Evolutionary conservation across 164 flowering plant species (phyloP).

Genomic region (Cinnamomum chago): DNA sequence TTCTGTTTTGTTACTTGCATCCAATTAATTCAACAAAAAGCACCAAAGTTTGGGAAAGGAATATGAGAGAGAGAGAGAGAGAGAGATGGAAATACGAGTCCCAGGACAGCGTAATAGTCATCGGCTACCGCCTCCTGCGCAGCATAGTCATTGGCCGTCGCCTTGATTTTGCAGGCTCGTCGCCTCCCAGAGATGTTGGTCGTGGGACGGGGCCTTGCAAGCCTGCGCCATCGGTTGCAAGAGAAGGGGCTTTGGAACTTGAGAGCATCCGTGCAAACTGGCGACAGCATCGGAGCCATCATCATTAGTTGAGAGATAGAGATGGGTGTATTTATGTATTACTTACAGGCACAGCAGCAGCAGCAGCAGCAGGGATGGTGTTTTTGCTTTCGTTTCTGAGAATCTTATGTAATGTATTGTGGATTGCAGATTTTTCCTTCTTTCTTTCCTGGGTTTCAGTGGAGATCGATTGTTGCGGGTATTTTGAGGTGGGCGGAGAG

Average conservation of each 20-base stretch:
- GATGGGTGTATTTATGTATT: too few species aligned
- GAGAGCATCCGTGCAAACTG: constrained; percentile 56
- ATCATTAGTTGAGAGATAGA: not conserved
- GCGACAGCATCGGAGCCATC: constrained; percentile 62
- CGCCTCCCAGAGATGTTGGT: constrained; percentile 21
- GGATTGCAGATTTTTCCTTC: not conserved
- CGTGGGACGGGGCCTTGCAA: constrained; percentile 20
- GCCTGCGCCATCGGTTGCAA: constrained; percentile 24
- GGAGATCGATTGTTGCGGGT: too few species aligned
- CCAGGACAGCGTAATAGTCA: constrained; percentile 78
- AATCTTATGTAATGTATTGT: too few species aligned
- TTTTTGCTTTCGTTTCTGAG: too few species aligned
- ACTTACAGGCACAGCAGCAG: too few species aligned
- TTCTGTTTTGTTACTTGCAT: too few species aligned
- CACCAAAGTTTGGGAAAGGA: not conserved
- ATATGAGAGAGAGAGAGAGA: not conserved
- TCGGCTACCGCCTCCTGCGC: constrained; percentile 43
- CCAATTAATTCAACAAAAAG: not conserved
- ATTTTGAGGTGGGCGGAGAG: too few species aligned
- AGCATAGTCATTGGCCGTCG: constrained; percentile 35
- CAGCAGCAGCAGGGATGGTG: too few species aligned
- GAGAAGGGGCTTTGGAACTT: constrained; percentile 41
- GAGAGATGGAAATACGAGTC: constrained; percentile 47
- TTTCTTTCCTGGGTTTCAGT: not conserved
- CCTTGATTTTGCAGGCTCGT: constrained; percentile 35